Evolutionary conservation across 192 early-diverging fungal genomes (phyloP).

Genomic region (Thamnidium elegans): DNA sequence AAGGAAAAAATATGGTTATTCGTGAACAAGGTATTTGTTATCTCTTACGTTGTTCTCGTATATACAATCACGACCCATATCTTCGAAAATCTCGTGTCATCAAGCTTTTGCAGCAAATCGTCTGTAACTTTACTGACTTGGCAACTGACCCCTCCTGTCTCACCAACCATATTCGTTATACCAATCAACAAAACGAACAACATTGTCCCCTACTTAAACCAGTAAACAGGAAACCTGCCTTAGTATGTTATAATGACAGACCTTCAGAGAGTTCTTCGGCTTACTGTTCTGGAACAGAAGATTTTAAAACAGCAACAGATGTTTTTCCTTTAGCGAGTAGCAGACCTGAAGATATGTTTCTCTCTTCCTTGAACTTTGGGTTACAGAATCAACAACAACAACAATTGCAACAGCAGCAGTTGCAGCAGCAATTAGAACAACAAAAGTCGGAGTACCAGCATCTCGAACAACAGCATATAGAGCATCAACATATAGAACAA

Average conservation of each 20-base stretch:
- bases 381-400: neutral
- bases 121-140: neutral
- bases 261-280: too few species aligned
- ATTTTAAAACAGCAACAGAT: neutral
- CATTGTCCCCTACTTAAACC: too few species aligned
- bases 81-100: neutral
- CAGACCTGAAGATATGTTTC: constrained; percentile 21
- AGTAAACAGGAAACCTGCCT: too few species aligned
- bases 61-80: constrained; percentile 9
- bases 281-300: neutral
- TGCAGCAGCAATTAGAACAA: neutral
- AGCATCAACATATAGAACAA: neutral
- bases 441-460: neutral
- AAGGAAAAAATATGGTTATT: constrained; percentile 14
- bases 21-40: constrained; percentile 14
- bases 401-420: neutral
- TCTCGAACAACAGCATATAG: neutral
- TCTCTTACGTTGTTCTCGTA: constrained; percentile 10
- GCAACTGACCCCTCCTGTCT: too few species aligned
- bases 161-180: too few species aligned
- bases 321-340: neutral
- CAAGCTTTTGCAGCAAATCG: constrained; percentile 12
- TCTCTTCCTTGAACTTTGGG: constrained; percentile 3
- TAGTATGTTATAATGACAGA: too few species aligned
- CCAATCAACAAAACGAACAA: too few species aligned